phyloP scores from a whole-genome alignment of 2,329 filamentous ascomycete species.

The Ceratocystis huliohia region DNA sequence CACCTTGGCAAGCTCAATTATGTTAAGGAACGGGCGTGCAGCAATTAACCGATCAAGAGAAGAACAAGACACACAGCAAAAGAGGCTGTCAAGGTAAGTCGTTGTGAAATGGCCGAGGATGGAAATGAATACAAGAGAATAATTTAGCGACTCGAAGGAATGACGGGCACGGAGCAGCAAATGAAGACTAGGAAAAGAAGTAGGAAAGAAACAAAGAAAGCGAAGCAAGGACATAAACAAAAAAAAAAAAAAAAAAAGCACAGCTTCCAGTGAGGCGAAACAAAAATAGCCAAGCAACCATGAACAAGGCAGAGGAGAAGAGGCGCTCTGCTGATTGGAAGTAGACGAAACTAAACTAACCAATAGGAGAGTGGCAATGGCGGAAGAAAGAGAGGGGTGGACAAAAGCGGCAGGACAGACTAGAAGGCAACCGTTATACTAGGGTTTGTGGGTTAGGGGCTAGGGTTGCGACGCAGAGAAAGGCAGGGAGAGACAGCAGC shows the following conservation, averaged over 20 bases:
- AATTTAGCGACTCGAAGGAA: neutral
- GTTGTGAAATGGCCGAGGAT: too few species aligned
- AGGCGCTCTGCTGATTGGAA: neutral
- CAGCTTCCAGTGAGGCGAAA: too few species aligned
- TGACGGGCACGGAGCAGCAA: neutral
- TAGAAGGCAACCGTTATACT: neutral
- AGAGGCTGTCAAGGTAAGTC: neutral
- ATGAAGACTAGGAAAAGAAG: too few species aligned
- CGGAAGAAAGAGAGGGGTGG: neutral
- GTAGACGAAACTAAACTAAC: neutral
- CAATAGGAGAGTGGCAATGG: neutral
- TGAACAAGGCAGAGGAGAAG: neutral
- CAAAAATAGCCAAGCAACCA: constrained; percentile 4
- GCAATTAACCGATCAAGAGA: too few species aligned
- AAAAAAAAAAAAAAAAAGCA: neutral
- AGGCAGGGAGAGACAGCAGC: too few species aligned
- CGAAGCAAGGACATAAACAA: neutral
- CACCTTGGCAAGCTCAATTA: too few species aligned
- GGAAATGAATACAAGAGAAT: too few species aligned
- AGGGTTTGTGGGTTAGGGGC: too few species aligned
- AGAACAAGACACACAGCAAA: neutral
- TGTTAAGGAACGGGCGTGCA: too few species aligned
- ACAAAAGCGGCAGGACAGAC: neutral
- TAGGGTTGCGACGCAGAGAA: neutral
- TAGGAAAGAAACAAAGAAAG: neutral